Percentiles rank a stretch among this genome's conserved stretches.
Evolutionary conservation across 2,329 filamentous ascomycete species (phyloP).

Genomic region (Fusarium nematophilum): DNA sequence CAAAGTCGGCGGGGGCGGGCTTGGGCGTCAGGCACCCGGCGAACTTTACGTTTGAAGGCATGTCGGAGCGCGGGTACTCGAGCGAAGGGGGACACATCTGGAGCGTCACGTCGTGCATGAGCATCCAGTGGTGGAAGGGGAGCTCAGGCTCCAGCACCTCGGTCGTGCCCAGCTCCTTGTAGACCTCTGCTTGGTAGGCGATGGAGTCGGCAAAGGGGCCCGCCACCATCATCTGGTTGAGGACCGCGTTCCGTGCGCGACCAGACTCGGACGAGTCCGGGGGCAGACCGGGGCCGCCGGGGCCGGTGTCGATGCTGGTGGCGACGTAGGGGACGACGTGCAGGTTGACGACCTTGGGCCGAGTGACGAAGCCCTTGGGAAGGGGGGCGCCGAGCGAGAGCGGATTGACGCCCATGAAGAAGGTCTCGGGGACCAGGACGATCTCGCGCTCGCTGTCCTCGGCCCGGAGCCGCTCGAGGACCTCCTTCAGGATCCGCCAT

Average conservation of each 20-base stretch:
- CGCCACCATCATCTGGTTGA: constrained; percentile 39
- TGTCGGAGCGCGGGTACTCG: constrained; percentile 52
- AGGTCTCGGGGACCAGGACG: constrained; percentile 56
- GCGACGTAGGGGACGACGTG: constrained; percentile 52
- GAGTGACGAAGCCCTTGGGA: constrained; percentile 50
- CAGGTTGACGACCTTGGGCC: constrained; percentile 53
- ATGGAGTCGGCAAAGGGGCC: constrained; percentile 39
- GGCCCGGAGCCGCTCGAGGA: constrained; percentile 49
- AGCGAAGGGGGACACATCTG: constrained; percentile 54
- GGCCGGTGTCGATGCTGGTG: constrained; percentile 52
- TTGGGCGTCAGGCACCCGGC: constrained; percentile 55
- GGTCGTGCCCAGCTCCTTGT: constrained; percentile 46
- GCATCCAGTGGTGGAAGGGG: constrained; percentile 45
- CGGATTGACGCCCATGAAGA: constrained; percentile 52
- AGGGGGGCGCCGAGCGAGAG: constrained; percentile 52
- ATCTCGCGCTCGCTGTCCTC: constrained; percentile 51
- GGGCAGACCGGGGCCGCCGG: constrained; percentile 52
- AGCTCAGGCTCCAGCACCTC: constrained; percentile 20
- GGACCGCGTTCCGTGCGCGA: constrained; percentile 47
- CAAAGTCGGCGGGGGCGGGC: constrained; percentile 41
- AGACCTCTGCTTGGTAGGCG: constrained; percentile 38
- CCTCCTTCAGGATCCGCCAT: constrained; percentile 47
- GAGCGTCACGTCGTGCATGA: constrained; percentile 48
- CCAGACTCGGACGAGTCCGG: constrained; percentile 52
- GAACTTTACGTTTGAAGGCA: constrained; percentile 55